Conservation (phyloP, 179 eudicot genomes). For the Beta corolliflora region DNA sequence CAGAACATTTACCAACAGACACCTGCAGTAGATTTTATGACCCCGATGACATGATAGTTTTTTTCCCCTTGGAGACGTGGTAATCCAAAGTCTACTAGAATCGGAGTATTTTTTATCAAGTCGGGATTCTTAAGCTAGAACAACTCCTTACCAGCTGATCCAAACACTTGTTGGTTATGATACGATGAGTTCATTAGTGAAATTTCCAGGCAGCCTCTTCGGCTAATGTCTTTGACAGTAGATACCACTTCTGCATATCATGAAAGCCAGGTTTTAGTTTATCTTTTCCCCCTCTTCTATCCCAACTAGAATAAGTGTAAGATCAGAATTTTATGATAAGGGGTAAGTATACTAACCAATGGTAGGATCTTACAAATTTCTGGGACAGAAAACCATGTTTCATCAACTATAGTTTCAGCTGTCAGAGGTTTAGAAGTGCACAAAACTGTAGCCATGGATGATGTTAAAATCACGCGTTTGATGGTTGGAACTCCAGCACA, state of each 20-base stretch:
- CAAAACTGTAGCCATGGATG: conserved; percentile 33
- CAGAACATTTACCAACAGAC: no score
- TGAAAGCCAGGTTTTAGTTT: neutral
- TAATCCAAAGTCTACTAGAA: no score
- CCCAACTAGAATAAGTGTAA: neutral
- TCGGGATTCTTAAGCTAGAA: no score
- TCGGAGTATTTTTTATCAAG: no score
- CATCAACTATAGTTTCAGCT: conserved; percentile 37
- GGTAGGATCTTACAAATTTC: conserved; percentile 19
- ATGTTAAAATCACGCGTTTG: conserved; percentile 33
- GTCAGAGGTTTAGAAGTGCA: conserved; percentile 23
- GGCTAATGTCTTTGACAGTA: conserved; percentile 57
- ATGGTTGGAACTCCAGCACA: conserved; percentile 28
- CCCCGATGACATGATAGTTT: no score
- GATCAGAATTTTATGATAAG: neutral
- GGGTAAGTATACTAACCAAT: conserved; percentile 18
- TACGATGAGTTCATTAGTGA: no score
- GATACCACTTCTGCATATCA: conserved; percentile 48
- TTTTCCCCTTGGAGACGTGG: no score
- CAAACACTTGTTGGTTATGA: no score
- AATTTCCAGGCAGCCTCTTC: conserved; percentile 73
- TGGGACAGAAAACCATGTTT: conserved; percentile 39
- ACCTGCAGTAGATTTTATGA: no score
- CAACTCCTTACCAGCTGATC: no score
- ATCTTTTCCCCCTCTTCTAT: neutral